These are phyloP conservation scores for Chara braunii DNA, from an alignment of 139 green algal species.

Conservation along the genomic window DNA sequence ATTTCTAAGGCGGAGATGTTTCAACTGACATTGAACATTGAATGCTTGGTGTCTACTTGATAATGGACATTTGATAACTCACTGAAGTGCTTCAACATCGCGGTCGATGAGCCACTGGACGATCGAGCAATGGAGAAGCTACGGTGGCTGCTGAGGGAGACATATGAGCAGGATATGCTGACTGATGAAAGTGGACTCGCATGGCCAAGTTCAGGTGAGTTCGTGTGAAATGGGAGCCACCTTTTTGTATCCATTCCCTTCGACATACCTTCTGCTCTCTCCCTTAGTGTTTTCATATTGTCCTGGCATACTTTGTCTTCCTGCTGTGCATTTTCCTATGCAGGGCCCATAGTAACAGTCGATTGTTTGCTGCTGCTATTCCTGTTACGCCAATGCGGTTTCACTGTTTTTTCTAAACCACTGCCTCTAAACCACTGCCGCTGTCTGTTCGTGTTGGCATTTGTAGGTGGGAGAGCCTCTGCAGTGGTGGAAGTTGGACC, in stretches of 20 bases:
- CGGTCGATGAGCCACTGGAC: slow-evolving; percentile 54
- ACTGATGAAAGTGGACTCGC: slow-evolving; percentile 35
- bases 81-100: slow-evolving; percentile 87
- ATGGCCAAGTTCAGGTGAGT: slow-evolving; percentile 33
- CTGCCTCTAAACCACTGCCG: slow-evolving; percentile 41
- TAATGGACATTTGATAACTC: background rate
- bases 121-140: slow-evolving; percentile 63
- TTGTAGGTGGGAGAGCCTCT: background rate
- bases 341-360: background rate
- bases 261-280: background rate
- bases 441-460: background rate
- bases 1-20: background rate
- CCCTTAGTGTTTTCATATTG: background rate
- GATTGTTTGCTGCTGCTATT: background rate
- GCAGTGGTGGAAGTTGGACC: slow-evolving; percentile 76
- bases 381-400: background rate
- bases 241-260: background rate
- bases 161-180: slow-evolving; percentile 86
- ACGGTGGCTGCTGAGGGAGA: slow-evolving; percentile 88
- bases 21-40: background rate
- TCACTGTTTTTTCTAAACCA: background rate
- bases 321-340: slow-evolving; percentile 1
- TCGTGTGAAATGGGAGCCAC: background rate
- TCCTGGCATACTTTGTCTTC: background rate
- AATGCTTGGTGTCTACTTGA: too few species aligned